Base-by-base conservation (phyloP, 768 basidiomycete species). In the Rhizopogon rudus region DNA sequence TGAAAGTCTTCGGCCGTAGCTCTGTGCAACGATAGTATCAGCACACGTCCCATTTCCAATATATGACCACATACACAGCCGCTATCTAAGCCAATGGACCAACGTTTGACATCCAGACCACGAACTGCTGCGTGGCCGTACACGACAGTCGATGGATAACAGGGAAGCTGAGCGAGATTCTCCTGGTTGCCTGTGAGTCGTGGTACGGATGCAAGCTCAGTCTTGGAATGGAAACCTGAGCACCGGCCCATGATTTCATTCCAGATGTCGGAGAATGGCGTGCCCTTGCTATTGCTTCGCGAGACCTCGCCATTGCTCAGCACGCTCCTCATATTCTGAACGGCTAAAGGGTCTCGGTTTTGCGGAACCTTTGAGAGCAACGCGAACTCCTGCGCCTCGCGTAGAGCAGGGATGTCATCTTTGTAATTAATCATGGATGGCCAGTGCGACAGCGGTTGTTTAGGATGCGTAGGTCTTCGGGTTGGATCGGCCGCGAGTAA, bases 101-200 rank as follows among this genome's bases (percentile, higher is more conserved):
- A 96, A 20, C 88, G 77, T 58, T 88, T 86, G 60, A 93, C 69
- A 66, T 94, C 91, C 12, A 97, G 75, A 12, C 89, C 91, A 28
- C 90, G 77, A 3, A 79, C 74, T 5, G 94, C 93, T 7, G 85
- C 79, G 63, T 97, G 95, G 0, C 93, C 95, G 67, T 96, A 97
- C 6, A 96, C 70, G n/a, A 92, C 84, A 40, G 81, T 88, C 1
- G 83, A 77, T 1, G 91, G 88, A 61, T 81, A 79, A 61, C 91
- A 93, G 5, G 82, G 81, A 9, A 87, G 65, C 5, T 60, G 37
- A 5, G 65, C 61, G 51, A 64, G 65, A n/a, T 16, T 42, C 55
- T n/a, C 54, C 20, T 35, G 46, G 20, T 49, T 6, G 48, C 48
- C 35, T 29, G 22, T 43, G 40, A 14, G 54, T 41, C 25, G 20